Evolutionary conservation across 352 stramenopile genomes (phyloP), one percentile per base, ranked within the genome.

Genomic region (Phytophthora pseudosyringae): DNA sequence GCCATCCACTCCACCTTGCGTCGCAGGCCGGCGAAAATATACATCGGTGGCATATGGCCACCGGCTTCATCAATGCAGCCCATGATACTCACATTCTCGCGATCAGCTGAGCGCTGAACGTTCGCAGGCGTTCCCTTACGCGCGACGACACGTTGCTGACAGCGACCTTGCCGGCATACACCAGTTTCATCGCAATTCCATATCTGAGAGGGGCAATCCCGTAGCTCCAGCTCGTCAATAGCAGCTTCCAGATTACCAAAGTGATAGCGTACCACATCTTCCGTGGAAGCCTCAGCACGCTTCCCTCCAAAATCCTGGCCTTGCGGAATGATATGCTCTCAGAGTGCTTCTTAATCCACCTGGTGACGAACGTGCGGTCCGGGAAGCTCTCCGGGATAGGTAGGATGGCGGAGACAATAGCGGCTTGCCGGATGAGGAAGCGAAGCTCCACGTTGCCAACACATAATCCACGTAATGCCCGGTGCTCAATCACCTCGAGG

Each of bases 141-240:
- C 1, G 45, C 15, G 15, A 52, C 3, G 5, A 52, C 28, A 13
- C 45, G 45, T 9, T 40, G 29, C 28, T 40, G 28, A n/a, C 45
- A 39, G 13, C 29, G 28, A 25, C 26, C 45, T 52, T 52, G 45
- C 6, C 28, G 13, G 4, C 45, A 52, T 15, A 52, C 45, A 7
- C 45, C 45, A 18, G 45, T 52, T 12, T 52, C 45, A 40, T 52
- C 45, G 11, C 45, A 52, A 40, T 52, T 39, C 45, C 43, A 39
- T 12, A 52, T 52, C 29, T 52, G 45, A 13, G 45, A 10, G 1
- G 45, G 45, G 9, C 12, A 35, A 35, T 9, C 4, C 5, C 31
- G 31, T 9, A 35, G 31, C 4, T 35, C 9, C 31, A 35, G 45
- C 4, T 52, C 26, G 15, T 52, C 29, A 52, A 52, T 29, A 6